A percentile compares a stretch with the other conserved stretches of the same genome.
phyloP scores from a whole-genome alignment of 352 stramenopile genomes.

The Phytophthora idaei region DNA sequence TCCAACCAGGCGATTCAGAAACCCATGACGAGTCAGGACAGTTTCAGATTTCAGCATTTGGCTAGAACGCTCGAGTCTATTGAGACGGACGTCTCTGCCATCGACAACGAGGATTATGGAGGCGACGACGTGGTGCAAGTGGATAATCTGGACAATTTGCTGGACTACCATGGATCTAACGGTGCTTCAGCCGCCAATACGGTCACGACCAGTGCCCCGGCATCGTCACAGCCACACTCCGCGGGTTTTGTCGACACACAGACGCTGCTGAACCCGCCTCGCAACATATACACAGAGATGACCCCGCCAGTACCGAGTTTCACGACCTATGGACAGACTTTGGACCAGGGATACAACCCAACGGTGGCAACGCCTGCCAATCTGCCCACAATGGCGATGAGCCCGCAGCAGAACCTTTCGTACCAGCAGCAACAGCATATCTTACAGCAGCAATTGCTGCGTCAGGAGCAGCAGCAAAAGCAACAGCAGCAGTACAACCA shows the following conservation, averaged over 20 bases:
- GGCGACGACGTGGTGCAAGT: constrained; percentile 83
- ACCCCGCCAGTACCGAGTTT: constrained; percentile 26
- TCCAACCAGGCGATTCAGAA: constrained; percentile 88
- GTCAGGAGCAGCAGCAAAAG: constrained; percentile 62
- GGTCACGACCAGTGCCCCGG: not conserved
- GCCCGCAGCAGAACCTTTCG: constrained; percentile 41
- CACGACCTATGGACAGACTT: constrained; percentile 36
- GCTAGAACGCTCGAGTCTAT: constrained; percentile 80
- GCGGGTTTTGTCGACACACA: constrained; percentile 73
- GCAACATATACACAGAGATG: constrained; percentile 62
- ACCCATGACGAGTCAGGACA: constrained; percentile 88
- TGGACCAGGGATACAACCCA: constrained; percentile 43
- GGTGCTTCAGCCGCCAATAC: constrained; percentile 17
- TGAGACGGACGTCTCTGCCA: constrained; percentile 77
- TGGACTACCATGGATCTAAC: constrained; percentile 71
- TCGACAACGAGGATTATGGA: constrained; percentile 86
- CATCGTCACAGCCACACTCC: constrained; percentile 9
- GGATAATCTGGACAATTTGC: constrained; percentile 85
- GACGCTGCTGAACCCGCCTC: constrained; percentile 60
- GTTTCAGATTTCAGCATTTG: constrained; percentile 86
- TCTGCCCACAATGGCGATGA: constrained; percentile 35
- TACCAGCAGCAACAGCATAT: constrained; percentile 54
- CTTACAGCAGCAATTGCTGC: constrained; percentile 60
- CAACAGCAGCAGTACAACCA: constrained; percentile 61
- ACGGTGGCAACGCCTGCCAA: constrained; percentile 16